Conservation (phyloP, 2,329 filamentous ascomycete species). For the Paraphoma sp. region DNA sequence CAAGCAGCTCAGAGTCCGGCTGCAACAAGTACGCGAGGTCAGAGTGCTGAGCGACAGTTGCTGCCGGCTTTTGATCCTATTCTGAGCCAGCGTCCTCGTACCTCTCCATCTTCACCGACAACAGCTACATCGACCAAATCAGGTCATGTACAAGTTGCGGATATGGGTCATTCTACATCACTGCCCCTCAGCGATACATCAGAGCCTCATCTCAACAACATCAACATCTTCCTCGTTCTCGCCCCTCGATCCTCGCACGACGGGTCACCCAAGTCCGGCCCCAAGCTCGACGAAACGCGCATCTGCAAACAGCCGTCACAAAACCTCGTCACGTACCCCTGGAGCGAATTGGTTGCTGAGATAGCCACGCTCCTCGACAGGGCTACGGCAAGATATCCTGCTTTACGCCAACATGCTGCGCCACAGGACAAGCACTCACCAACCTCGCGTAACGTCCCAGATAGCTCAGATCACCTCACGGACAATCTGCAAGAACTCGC, state of each 20-base stretch:
- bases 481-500: slow-evolving; percentile 41
- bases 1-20: slow-evolving; percentile 4
- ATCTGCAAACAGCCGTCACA: slow-evolving; percentile 17
- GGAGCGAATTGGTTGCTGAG: slow-evolving; percentile 21
- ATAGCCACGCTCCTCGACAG: slow-evolving; percentile 20
- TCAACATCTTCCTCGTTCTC: slow-evolving; percentile 69
- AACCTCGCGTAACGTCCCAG: neutral
- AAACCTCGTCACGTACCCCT: slow-evolving; percentile 26
- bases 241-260: neutral
- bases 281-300: slow-evolving; percentile 32
- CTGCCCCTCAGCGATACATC: slow-evolving; percentile 9
- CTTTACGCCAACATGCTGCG: slow-evolving; percentile 1
- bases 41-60: slow-evolving; percentile 18
- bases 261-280: slow-evolving; percentile 64
- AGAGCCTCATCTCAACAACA: slow-evolving; percentile 47
- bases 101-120: neutral
- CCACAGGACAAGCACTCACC: neutral
- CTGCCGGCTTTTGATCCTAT: slow-evolving; percentile 14
- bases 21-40: neutral
- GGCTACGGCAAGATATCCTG: slow-evolving; percentile 18
- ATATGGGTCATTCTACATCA: neutral
- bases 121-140: neutral
- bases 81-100: slow-evolving; percentile 3
- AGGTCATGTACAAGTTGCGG: neutral
- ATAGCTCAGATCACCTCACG: slow-evolving; percentile 8